phyloP scores from a whole-genome alignment of 768 basidiomycete species.

The Boletus coccyginus region DNA sequence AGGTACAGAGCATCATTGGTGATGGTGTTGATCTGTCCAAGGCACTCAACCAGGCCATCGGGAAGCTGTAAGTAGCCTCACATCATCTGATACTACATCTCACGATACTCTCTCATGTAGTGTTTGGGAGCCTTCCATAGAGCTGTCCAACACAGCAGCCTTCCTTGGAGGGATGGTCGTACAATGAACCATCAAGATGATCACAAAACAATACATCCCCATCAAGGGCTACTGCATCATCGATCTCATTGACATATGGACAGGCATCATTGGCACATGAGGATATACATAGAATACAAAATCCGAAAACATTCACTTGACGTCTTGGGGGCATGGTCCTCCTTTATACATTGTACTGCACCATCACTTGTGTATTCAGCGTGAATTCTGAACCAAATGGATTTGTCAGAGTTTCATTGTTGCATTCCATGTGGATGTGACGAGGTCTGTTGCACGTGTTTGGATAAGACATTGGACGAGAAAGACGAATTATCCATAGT shows the following conservation, averaged over 20 bases:
- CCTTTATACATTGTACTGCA: background rate
- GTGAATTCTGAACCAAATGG: background rate
- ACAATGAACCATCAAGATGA: conserved; percentile 96
- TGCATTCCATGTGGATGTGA: too few species aligned
- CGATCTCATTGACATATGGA: conserved; percentile 84
- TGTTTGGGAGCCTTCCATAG: conserved; percentile 74
- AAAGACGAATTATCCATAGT: too few species aligned
- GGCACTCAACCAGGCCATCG: conserved; percentile 57
- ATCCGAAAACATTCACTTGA: background rate
- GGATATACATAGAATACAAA: too few species aligned
- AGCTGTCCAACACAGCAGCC: conserved; percentile 91
- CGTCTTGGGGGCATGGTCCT: too few species aligned
- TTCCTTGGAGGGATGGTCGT: conserved; percentile 92
- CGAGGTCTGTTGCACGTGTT: too few species aligned
- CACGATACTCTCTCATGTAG: conserved; percentile 34
- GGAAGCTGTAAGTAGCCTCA: conserved; percentile 64
- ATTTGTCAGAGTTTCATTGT: too few species aligned
- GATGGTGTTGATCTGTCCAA: conserved; percentile 49
- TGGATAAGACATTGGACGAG: too few species aligned
- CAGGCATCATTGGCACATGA: too few species aligned
- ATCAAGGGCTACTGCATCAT: conserved; percentile 81
- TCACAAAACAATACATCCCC: conserved; percentile 94
- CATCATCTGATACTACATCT: background rate
- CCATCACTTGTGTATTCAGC: background rate
- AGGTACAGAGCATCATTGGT: conserved; percentile 51